A percentile compares a stretch with the other conserved stretches of the same genome.
Conservation (phyloP, 1,284 basidiomycete species). For the Fomitopsis betulina region DNA sequence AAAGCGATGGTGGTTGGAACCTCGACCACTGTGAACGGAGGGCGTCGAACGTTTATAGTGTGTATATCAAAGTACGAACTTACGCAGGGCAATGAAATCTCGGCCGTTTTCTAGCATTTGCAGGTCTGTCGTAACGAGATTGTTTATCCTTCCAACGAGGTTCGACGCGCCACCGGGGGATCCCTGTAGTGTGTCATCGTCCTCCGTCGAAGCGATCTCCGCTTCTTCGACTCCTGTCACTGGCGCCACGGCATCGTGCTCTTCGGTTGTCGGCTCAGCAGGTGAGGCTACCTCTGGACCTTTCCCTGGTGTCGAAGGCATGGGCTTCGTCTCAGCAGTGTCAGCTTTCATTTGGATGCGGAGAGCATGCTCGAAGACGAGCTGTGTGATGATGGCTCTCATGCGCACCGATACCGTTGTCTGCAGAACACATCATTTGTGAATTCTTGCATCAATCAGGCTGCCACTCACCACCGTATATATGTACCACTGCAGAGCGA, state of each 20-base stretch:
- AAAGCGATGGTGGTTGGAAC: conserved; percentile 33
- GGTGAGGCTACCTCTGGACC: conserved; percentile 26
- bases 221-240: conserved; percentile 5
- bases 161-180: conserved; percentile 16
- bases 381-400: conserved; percentile 60
- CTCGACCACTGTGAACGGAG: conserved; percentile 22
- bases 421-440: conserved; percentile 6
- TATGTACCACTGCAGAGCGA: no score
- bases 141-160: conserved; percentile 43
- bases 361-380: conserved; percentile 65
- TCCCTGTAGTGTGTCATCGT: conserved; percentile 13
- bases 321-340: conserved; percentile 11
- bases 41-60: not conserved
- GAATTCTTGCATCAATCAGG: no score
- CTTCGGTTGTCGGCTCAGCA: conserved; percentile 1
- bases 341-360: conserved; percentile 59
- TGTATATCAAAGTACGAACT: not conserved
- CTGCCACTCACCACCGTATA: no score
- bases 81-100: conserved; percentile 28
- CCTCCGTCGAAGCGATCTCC: conserved; percentile 5
- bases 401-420: conserved; percentile 43
- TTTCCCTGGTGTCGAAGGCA: conserved; percentile 13
- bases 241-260: conserved; percentile 8
- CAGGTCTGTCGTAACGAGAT: conserved; percentile 31
- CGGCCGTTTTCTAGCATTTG: conserved; percentile 28